A percentile compares a stretch with the other conserved stretches of the same genome.
phyloP scores from a whole-genome alignment of 2,329 filamentous ascomycete genomes.

The Diaporthe batatas region DNA sequence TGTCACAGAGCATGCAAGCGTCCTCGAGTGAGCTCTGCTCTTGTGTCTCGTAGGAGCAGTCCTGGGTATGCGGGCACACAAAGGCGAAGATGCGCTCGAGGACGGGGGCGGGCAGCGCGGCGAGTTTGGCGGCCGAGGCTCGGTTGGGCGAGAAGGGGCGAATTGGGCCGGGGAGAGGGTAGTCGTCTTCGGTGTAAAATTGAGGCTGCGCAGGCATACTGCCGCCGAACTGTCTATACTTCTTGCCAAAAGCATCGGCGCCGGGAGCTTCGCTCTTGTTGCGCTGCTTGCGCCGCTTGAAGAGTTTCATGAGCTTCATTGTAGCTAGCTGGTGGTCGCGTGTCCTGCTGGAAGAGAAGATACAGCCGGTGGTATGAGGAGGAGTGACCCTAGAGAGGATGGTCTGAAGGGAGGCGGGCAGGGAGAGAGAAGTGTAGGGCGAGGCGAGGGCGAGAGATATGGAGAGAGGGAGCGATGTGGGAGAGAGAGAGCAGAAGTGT shows the following conservation, averaged over 20 bases:
- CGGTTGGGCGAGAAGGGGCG: conserved; percentile 55
- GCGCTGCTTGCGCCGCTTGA: conserved; percentile 52
- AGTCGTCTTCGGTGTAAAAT: conserved; percentile 27
- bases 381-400: not conserved
- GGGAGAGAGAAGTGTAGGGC: conserved; percentile 11
- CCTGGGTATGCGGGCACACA: conserved; percentile 85
- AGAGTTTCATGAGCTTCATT: conserved; percentile 46
- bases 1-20: conserved; percentile 93
- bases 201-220: conserved; percentile 41
- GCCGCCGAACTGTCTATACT: conserved; percentile 46
- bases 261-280: conserved; percentile 44
- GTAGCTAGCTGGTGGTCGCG: conserved; percentile 20
- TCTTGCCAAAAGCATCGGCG: conserved; percentile 43
- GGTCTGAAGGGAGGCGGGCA: not conserved
- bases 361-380: not conserved
- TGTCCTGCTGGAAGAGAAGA: conserved; percentile 15
- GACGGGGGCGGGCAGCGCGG: conserved; percentile 74
- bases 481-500: conserved; percentile 11
- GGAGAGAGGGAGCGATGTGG: not conserved
- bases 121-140: conserved; percentile 59
- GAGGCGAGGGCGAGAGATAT: not conserved
- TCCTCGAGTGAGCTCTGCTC: conserved; percentile 84
- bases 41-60: conserved; percentile 84
- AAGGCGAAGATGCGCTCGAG: conserved; percentile 83
- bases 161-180: conserved; percentile 37